A percentile compares a stretch with the other conserved stretches of the same genome.
Conservation (phyloP, 2,329 filamentous ascomycete species). For the Penicillium hesseltinei region DNA sequence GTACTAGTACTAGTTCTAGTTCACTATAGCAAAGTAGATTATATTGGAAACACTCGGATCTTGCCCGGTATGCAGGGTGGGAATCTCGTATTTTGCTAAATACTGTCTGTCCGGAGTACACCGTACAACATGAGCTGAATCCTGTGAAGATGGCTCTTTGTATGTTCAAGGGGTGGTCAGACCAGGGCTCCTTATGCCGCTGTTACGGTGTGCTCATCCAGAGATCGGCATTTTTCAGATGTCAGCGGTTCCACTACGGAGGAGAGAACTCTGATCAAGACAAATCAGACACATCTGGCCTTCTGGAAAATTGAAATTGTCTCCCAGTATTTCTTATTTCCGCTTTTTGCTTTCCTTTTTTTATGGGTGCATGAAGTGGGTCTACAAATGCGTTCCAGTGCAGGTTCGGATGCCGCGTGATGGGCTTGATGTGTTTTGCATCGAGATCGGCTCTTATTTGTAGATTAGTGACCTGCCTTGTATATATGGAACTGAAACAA, state of each 20-base stretch:
- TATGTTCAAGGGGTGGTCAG: background rate
- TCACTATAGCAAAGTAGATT: background rate
- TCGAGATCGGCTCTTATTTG: conserved; percentile 2
- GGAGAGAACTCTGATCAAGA: conserved; percentile 5
- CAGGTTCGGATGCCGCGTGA: conserved; percentile 17
- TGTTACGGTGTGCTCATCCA: conserved; percentile 18
- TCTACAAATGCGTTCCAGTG: conserved; percentile 19
- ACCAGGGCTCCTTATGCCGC: background rate
- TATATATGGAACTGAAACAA: no score
- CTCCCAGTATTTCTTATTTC: conserved; percentile 14
- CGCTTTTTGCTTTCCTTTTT: background rate
- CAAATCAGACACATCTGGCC: conserved; percentile 11
- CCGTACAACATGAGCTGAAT: background rate
- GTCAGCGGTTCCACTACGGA: conserved; percentile 18
- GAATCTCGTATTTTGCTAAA: conserved; percentile 2
- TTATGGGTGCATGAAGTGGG: conserved; percentile 22
- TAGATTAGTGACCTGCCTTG: no score
- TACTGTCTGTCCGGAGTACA: background rate
- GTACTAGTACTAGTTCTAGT: background rate
- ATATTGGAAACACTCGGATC: background rate
- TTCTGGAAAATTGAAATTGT: conserved; percentile 23
- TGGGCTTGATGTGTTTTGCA: conserved; percentile 17
- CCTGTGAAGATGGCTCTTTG: background rate
- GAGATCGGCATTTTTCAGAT: conserved; percentile 22
- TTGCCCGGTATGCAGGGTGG: conserved; percentile 5